Evolutionary conservation across 129 eudicot species (phyloP).

Genomic region (Saussurea involucrata): DNA sequence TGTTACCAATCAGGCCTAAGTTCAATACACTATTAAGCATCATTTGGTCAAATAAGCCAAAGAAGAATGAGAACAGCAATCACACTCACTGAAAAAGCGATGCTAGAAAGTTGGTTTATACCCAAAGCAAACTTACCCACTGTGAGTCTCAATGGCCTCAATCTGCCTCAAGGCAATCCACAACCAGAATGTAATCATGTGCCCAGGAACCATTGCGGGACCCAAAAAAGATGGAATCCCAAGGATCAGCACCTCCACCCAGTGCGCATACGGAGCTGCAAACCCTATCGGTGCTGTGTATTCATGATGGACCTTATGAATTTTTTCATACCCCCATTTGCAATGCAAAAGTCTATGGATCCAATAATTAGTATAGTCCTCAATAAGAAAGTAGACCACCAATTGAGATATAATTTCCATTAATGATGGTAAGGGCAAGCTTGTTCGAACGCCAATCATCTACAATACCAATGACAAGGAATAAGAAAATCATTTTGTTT

Average conservation of each 20-base stretch:
- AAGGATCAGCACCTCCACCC: slow-evolving; percentile 71
- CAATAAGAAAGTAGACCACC: slow-evolving; percentile 60
- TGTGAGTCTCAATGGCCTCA: slow-evolving; percentile 87
- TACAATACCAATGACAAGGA: neutral
- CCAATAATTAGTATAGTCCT: slow-evolving; percentile 84
- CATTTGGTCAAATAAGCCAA: slow-evolving; percentile 39
- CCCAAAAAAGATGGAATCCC: slow-evolving; percentile 84
- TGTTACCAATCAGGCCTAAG: slow-evolving; percentile 21
- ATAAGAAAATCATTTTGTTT: neutral
- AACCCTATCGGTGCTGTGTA: slow-evolving; percentile 73
- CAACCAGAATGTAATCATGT: slow-evolving; percentile 68
- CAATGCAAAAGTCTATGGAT: slow-evolving; percentile 67
- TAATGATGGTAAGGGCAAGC: slow-evolving; percentile 72
- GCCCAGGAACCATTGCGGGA: slow-evolving; percentile 78
- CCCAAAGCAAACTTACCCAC: slow-evolving; percentile 53
- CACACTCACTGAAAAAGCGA: neutral
- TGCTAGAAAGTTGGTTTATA: neutral
- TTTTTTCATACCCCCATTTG: slow-evolving; percentile 74
- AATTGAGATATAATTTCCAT: slow-evolving; percentile 54
- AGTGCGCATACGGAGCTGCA: slow-evolving; percentile 77
- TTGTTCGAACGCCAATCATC: slow-evolving; percentile 55
- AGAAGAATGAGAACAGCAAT: slow-evolving; percentile 11
- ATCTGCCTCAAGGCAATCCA: slow-evolving; percentile 75
- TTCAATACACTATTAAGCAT: slow-evolving; percentile 26
- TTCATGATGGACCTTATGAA: slow-evolving; percentile 84